These are phyloP conservation scores for Aspergillus steynii DNA, from an alignment of 495 filamentous ascomycete species.

Conservation along the genomic window DNA sequence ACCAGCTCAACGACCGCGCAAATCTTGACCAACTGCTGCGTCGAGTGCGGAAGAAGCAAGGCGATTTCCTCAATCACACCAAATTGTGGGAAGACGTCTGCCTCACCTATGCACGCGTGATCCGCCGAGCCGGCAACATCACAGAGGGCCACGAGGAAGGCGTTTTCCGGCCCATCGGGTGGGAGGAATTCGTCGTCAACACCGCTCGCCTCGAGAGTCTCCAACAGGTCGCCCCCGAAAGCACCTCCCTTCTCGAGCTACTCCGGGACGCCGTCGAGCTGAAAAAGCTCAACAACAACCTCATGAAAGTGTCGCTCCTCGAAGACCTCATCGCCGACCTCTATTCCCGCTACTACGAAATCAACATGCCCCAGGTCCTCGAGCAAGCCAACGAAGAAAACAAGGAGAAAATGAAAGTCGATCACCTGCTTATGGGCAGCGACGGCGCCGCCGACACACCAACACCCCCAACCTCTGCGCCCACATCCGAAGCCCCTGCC, in stretches of 20 bases:
- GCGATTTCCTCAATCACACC: slow-evolving; percentile 81
- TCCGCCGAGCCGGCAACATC: slow-evolving; percentile 69
- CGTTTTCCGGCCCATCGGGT: slow-evolving; percentile 73
- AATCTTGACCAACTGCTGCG: slow-evolving; percentile 81
- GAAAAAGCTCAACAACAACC: slow-evolving; percentile 82
- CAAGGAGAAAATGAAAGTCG: slow-evolving; percentile 58
- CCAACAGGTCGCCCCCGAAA: slow-evolving; percentile 42
- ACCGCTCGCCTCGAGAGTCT: slow-evolving; percentile 55
- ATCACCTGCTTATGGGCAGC: slow-evolving; percentile 52
- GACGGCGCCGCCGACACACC: slow-evolving; percentile 39
- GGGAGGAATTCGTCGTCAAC: slow-evolving; percentile 76
- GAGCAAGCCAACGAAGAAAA: slow-evolving; percentile 53
- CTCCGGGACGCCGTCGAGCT: slow-evolving; percentile 84
- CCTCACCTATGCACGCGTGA: slow-evolving; percentile 67
- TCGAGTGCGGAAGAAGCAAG: slow-evolving; percentile 75
- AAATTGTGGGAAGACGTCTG: slow-evolving; percentile 85
- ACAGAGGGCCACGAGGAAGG: slow-evolving; percentile 69
- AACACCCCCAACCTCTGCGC: slow-evolving; percentile 34
- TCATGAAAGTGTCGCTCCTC: slow-evolving; percentile 80
- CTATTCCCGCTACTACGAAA: slow-evolving; percentile 76
- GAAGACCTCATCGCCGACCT: slow-evolving; percentile 89
- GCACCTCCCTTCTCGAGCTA: slow-evolving; percentile 57
- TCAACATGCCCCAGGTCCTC: slow-evolving; percentile 47
- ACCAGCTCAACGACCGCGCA: slow-evolving; percentile 70
- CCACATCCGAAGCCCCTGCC: slow-evolving; percentile 42